phyloP scores from a whole-genome alignment of 495 filamentous ascomycete species.

The Neurospora sp. region DNA sequence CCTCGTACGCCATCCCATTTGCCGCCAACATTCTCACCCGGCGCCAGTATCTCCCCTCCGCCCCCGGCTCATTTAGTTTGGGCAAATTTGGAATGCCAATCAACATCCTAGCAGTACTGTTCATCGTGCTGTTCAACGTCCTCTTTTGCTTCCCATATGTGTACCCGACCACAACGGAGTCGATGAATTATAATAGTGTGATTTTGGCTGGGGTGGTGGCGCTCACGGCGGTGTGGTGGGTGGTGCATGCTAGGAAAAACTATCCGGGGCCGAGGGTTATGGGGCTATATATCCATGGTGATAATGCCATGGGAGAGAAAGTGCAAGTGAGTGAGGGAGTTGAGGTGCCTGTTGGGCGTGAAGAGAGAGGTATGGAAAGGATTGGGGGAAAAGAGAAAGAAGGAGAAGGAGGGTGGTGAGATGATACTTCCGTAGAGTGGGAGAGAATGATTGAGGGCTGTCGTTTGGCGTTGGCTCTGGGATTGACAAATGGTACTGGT shows the following conservation, averaged over 20 bases:
- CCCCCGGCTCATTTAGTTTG: slow-evolving; percentile 53
- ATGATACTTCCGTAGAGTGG: neutral
- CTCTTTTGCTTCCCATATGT: slow-evolving; percentile 64
- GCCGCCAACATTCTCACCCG: slow-evolving; percentile 59
- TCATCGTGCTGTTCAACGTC: slow-evolving; percentile 59
- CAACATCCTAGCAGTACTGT: slow-evolving; percentile 48
- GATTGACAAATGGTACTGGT: too few species aligned
- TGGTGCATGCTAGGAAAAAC: slow-evolving; percentile 44
- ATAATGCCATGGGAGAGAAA: neutral
- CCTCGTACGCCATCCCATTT: slow-evolving; percentile 69
- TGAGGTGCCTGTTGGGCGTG: neutral
- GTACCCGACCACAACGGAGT: slow-evolving; percentile 42
- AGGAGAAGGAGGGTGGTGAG: neutral
- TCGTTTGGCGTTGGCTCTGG: neutral
- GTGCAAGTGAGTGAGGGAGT: neutral
- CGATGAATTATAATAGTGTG: slow-evolving; percentile 65
- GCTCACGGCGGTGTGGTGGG: slow-evolving; percentile 51
- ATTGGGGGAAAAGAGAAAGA: neutral
- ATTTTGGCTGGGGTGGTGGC: slow-evolving; percentile 49
- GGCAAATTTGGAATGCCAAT: slow-evolving; percentile 48
- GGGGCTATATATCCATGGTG: slow-evolving; percentile 34
- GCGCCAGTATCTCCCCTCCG: slow-evolving; percentile 52
- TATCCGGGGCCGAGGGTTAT: slow-evolving; percentile 52
- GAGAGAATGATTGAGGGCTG: neutral
- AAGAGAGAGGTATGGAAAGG: neutral